phyloP scores from a whole-genome alignment of 2,329 filamentous ascomycete species.

The Sordariomycetes sp. region DNA sequence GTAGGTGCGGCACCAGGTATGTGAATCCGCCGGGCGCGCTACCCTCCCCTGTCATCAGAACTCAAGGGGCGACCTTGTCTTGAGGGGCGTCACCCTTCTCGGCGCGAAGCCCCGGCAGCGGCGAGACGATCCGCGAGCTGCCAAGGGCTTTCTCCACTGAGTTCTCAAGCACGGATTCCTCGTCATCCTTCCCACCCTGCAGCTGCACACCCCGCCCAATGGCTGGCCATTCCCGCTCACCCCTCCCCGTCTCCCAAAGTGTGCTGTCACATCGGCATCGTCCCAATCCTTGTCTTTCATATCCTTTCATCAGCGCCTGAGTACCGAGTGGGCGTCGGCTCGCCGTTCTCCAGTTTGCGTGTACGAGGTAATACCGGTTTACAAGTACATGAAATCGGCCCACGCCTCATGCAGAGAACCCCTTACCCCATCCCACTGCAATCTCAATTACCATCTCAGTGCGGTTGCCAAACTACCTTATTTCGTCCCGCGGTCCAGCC shows the following conservation, averaged over 20 bases:
- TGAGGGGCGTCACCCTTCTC: slow-evolving; percentile 1
- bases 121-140: not conserved
- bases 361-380: not conserved
- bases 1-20: not conserved
- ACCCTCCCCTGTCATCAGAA: not conserved
- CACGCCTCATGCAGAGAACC: not conserved
- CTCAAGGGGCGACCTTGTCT: not conserved
- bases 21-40: not conserved
- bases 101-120: not conserved
- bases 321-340: not conserved
- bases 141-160: not conserved
- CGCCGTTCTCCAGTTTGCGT: not conserved
- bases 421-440: not conserved
- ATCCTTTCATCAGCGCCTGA: not conserved
- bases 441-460: not conserved
- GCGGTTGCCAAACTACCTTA: slow-evolving; percentile 3
- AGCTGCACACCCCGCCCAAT: not conserved
- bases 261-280: not conserved
- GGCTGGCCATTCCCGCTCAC: not conserved
- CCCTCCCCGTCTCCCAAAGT: not conserved
- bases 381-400: not conserved
- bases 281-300: not conserved
- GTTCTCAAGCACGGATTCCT: not conserved
- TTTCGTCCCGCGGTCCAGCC: not conserved
- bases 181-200: not conserved